Evolutionary conservation across 108 stramenopile species (phyloP).

Genomic region (Fistulifera solaris): DNA sequence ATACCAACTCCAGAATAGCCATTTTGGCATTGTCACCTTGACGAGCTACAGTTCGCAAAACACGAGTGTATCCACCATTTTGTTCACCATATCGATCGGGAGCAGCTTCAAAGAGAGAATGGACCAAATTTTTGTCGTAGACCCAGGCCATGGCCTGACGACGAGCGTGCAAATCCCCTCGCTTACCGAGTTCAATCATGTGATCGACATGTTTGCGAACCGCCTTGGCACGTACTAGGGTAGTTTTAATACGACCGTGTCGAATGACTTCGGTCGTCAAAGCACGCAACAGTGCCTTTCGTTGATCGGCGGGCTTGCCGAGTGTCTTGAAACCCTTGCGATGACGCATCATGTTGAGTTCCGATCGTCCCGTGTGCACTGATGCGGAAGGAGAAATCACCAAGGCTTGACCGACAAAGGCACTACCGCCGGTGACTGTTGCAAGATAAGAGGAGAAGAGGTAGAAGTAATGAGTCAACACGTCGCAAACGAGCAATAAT

Average conservation of each 20-base stretch:
- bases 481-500: background rate
- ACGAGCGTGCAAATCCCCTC: slow-evolving; percentile 89
- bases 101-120: slow-evolving; percentile 90
- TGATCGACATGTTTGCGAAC: slow-evolving; percentile 94
- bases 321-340: slow-evolving; percentile 76
- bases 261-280: slow-evolving; percentile 95
- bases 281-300: slow-evolving; percentile 92
- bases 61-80: slow-evolving; percentile 89
- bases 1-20: slow-evolving; percentile 95
- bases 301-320: slow-evolving; percentile 91
- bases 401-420: slow-evolving; percentile 7
- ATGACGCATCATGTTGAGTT: slow-evolving; percentile 61
- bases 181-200: slow-evolving; percentile 91
- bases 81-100: slow-evolving; percentile 85
- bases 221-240: slow-evolving; percentile 83
- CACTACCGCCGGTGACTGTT: slow-evolving; percentile 1
- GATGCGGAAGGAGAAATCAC: slow-evolving; percentile 7
- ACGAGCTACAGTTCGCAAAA: slow-evolving; percentile 86
- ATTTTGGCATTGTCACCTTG: slow-evolving; percentile 96
- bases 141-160: slow-evolving; percentile 92
- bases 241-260: slow-evolving; percentile 97
- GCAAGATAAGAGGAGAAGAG: background rate
- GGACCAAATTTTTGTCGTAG: slow-evolving; percentile 95
- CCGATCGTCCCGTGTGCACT: slow-evolving; percentile 8
- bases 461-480: slow-evolving; percentile 2